These are phyloP conservation scores for Pichia sp. DNA, from an alignment of 1,139 yeast genomes.

Conservation along the genomic window DNA sequence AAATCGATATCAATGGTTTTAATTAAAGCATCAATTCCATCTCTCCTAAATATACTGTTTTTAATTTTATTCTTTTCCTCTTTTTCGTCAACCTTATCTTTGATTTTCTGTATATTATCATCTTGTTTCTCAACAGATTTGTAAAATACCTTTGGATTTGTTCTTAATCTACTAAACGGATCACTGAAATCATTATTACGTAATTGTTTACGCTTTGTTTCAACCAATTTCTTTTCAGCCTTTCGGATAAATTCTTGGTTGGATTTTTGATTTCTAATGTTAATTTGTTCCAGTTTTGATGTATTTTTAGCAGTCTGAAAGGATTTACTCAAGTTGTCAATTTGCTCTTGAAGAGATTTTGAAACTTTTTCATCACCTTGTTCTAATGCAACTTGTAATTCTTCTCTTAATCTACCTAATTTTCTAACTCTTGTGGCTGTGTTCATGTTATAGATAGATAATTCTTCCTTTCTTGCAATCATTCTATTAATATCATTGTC, in stretches of 20 bases:
- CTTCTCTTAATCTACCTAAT: slow-evolving; percentile 67
- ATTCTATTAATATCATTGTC: slow-evolving; percentile 74
- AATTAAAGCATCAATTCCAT: slow-evolving; percentile 28
- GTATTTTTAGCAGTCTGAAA: slow-evolving; percentile 15
- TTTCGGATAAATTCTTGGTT: slow-evolving; percentile 71
- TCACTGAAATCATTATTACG: slow-evolving; percentile 48
- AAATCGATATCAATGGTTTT: slow-evolving; percentile 25
- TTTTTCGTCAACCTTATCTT: slow-evolving; percentile 10
- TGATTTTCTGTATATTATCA: slow-evolving; percentile 11
- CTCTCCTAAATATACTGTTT: slow-evolving; percentile 22
- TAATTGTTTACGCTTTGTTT: slow-evolving; percentile 44
- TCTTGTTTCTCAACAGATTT: slow-evolving; percentile 17
- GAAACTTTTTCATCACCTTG: slow-evolving; percentile 49
- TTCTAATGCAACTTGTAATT: slow-evolving; percentile 70
- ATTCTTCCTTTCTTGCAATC: slow-evolving; percentile 61
- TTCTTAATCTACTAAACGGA: slow-evolving; percentile 86
- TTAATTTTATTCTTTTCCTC: slow-evolving; percentile 15
- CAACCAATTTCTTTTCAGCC: slow-evolving; percentile 66
- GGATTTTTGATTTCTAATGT: slow-evolving; percentile 74
- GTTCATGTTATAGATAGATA: slow-evolving; percentile 40
- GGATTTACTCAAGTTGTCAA: slow-evolving; percentile 32
- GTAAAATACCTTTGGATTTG: slow-evolving; percentile 79
- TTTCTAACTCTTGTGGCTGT: slow-evolving; percentile 77
- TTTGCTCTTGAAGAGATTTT: slow-evolving; percentile 47
- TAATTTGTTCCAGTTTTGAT: slow-evolving; percentile 51